Evolutionary conservation across 108 stramenopile species (phyloP).

Genomic region (Fragilariopsis cylindrus): DNA sequence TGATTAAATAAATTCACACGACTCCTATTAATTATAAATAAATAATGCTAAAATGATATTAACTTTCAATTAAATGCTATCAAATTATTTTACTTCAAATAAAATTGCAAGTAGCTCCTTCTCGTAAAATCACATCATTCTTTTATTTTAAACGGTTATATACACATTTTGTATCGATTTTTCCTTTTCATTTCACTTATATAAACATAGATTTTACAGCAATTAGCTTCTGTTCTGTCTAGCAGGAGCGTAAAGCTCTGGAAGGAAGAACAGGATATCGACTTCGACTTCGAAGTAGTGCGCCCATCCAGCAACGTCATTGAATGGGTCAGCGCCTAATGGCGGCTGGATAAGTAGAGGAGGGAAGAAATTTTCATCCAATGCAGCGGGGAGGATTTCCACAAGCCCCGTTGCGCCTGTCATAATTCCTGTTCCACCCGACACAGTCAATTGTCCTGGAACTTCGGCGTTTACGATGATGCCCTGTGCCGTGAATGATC

Average conservation of each 20-base stretch:
- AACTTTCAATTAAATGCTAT: too few relatives aligned
- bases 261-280: constrained; percentile 24
- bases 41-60: neutral
- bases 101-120: neutral
- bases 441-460: constrained; percentile 16
- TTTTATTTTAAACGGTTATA: constrained; percentile 5
- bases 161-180: neutral
- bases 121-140: constrained; percentile 1
- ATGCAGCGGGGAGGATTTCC: constrained; percentile 16
- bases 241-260: constrained; percentile 3
- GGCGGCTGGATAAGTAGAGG: constrained; percentile 15
- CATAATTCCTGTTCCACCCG: constrained; percentile 36
- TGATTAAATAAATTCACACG: neutral
- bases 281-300: constrained; percentile 26
- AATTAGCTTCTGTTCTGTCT: neutral
- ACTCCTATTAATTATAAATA: neutral
- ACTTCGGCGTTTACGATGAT: constrained; percentile 16
- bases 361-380: constrained; percentile 16
- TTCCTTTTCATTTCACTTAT: neutral
- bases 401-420: constrained; percentile 27
- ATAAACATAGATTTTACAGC: neutral
- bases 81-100: too few relatives aligned
- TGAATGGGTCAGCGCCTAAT: constrained; percentile 24
- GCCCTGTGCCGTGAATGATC: constrained; percentile 33
- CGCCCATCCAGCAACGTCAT: constrained; percentile 25